phyloP scores from a whole-genome alignment of 1,284 basidiomycete genomes.

The Leccinum subatratum region DNA sequence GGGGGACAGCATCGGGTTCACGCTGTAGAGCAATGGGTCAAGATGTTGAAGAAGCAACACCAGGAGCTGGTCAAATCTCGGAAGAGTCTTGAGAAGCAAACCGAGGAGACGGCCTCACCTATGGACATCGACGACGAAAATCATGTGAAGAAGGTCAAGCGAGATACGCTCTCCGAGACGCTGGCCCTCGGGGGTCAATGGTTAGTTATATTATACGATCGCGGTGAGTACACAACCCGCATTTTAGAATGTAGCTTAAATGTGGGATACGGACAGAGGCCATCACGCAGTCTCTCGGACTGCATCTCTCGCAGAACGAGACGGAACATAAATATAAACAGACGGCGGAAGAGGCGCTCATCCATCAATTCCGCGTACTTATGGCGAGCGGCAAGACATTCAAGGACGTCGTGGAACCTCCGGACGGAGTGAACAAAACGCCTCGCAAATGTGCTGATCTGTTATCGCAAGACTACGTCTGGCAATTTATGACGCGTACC shows the following conservation, averaged over 20 bases:
- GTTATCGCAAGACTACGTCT: neutral
- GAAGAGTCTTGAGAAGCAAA: neutral
- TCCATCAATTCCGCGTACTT: neutral
- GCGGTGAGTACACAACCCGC: neutral
- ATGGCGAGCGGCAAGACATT: neutral
- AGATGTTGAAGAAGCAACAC: neutral
- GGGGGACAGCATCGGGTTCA: neutral
- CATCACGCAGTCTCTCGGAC: neutral
- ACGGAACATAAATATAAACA: neutral
- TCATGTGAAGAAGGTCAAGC: neutral
- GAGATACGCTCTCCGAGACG: neutral
- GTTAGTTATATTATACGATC: neutral
- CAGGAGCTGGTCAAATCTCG: neutral
- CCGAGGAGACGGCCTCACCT: accelerated
- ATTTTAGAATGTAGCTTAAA: neutral
- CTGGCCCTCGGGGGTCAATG: neutral
- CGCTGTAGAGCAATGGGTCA: neutral
- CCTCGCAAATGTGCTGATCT: neutral
- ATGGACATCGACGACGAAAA: neutral
- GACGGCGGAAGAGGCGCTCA: neutral
- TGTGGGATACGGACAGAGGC: neutral
- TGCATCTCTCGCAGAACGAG: neutral
- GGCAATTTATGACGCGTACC: neutral
- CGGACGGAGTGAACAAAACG: neutral
- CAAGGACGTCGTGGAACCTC: neutral